Base-by-base conservation (phyloP, 768 basidiomycete genomes). In the Psilocybe tampanensis region DNA sequence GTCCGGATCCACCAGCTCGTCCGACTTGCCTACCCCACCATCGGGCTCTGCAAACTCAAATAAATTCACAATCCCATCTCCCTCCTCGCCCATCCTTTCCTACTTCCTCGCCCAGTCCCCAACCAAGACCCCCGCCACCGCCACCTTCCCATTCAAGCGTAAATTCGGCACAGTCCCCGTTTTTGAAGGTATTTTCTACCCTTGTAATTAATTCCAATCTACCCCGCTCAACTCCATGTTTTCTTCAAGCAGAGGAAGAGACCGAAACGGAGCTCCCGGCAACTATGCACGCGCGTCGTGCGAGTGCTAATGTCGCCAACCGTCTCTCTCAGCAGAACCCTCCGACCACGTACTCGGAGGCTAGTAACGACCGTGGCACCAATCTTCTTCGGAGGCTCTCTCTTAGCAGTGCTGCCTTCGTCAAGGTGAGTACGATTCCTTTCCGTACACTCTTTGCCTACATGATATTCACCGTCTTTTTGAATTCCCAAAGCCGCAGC, bases 301-400 rank as follows among this genome's bases (percentile, higher is more conserved):
- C 87, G 6, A 91, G 86, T 68, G 74, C 80, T 3, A 70, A 74
- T 41, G 82, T 80, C 18, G 78, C 78, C 4, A 80, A 77, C 56
- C 82, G 85, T 29, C 84, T 88, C 65, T 64, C 74, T 29, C 29
- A 29, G 13, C 75, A 83, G 24, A 77, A 76, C 18, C 68, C 75
- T n/a, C 63, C 78, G 17, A 59, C 72, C 33, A 47, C 58, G 2
- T 68, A 86, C 6, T 79, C 82, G 5, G 79, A 83, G 5, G 69
- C 75, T 15, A 80, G 80, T 24, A 71, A 79, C 8, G 89, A 91
- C 57, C 81, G 92, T 8, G 90, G 89, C 1, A 79, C 84, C 13
- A 88, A 85, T 54, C 76, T 93, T 24, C 72, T 94, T 58, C 82
- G 90, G 49, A 81, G 92, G 52, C 85, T 94, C 53, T 92, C 91